Conservation (phyloP, 2,329 filamentous ascomycete genomes). For the Blastomyces emzantsi region DNA sequence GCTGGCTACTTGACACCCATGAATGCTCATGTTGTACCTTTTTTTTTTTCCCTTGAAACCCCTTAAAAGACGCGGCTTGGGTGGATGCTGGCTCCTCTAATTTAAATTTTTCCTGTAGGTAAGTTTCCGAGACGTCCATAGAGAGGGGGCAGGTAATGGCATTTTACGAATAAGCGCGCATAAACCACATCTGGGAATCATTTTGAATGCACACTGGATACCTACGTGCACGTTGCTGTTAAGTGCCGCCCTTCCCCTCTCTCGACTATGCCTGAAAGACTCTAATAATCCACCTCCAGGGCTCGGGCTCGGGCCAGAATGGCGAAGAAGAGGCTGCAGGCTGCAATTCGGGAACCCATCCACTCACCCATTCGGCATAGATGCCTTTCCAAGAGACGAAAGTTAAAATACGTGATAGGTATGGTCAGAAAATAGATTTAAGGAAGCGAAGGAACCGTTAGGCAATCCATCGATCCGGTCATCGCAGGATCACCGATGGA, state of each 20-base stretch:
- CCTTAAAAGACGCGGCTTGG: too few species aligned
- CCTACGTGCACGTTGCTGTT: too few species aligned
- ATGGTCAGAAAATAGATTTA: background rate
- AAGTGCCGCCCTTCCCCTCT: background rate
- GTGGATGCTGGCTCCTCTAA: background rate
- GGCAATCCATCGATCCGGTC: background rate
- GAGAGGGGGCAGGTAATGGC: background rate
- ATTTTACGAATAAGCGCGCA: too few species aligned
- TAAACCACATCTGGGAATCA: background rate
- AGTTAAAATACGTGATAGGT: background rate
- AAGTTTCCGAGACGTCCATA: background rate
- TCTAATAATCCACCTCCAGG: background rate
- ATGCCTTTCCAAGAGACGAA: background rate
- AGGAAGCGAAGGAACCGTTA: background rate
- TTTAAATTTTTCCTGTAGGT: background rate
- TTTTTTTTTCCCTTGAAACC: too few species aligned
- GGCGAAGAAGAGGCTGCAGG: background rate
- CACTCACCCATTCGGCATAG: background rate
- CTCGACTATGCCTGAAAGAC: too few species aligned
- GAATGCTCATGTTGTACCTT: too few species aligned
- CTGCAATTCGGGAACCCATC: background rate
- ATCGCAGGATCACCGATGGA: background rate
- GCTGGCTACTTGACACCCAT: too few species aligned
- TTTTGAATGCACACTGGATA: background rate
- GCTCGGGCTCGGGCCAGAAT: background rate